Base-by-base conservation (phyloP, 2,329 filamentous ascomycete genomes). In the Pestalotiopsis sp. region DNA sequence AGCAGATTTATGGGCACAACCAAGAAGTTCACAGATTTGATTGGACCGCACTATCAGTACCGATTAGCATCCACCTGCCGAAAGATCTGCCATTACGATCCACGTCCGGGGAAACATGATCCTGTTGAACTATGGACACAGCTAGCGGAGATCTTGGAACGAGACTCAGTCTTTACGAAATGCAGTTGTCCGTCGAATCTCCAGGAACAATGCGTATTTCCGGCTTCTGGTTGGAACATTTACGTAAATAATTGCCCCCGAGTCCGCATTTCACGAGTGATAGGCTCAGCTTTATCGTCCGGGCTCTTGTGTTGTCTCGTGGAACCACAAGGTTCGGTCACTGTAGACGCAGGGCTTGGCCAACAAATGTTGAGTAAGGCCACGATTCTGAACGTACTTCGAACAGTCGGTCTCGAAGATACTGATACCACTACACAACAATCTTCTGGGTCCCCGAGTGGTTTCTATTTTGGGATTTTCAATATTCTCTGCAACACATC, bases 311-410 rank as follows among this genome's bases (percentile, higher is more conserved):
- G 45, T n/a, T 23, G n/a, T 9, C 45, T 52, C 17, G 7, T 52
- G 17, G 45, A 52, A 17, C 45, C 45, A 0, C n/a, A 52, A 52
- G n/a, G 45, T 20, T n/a, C 6, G 11, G 45, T 23, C 45, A 52
- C 14, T 23, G 20, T 52, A 3, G 6, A 6, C 4, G 6, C 20
- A n/a, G 17, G 11, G 1, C 0, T n/a, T 12, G 14, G 4, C 1
- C 1, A 3, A 4, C 1, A 11, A 1, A 7, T n/a, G 0, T 23
- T 52, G 14, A 2, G 3, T 3, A 17, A 4, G 45, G 17, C n/a
- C n/a, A n/a, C 3, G 45, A 9, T 52, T 11, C 0, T 12, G 6
- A 17, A 9, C 3, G 45, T 52, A 14, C 11, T 52, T 6, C 17
- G 1, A 17, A 52, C 1, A 13, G 0, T 9, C 45, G 45, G 45